phyloP scores from a whole-genome alignment of 2,329 filamentous ascomycete genomes.

The Paradendryphiella salina region DNA sequence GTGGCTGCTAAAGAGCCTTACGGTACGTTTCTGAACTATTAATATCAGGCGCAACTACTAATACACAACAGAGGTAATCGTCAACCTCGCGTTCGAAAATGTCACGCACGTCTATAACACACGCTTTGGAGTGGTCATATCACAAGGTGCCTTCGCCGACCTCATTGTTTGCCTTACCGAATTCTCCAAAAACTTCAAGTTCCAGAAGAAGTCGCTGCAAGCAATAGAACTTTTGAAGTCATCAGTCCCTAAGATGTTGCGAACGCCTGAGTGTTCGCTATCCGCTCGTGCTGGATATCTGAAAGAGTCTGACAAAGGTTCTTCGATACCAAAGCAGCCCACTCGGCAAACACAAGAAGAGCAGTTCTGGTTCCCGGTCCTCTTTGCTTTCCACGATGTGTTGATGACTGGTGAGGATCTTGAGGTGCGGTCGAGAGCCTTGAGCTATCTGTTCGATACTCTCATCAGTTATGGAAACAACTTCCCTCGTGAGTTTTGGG shows the following conservation, averaged over 20 bases:
- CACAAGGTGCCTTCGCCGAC: conserved; percentile 95
- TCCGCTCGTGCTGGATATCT: conserved; percentile 65
- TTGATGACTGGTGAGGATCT: conserved; percentile 99
- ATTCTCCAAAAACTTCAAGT: conserved; percentile 97
- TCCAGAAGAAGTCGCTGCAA: conserved; percentile 97
- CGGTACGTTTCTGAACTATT: conserved; percentile 49
- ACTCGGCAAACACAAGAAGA: conserved; percentile 89
- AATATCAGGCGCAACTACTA: conserved; percentile 9
- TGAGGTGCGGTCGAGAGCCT: conserved; percentile 83
- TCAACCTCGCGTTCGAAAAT: conserved; percentile 95
- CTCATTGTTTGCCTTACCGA: conserved; percentile 94
- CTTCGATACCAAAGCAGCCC: conserved; percentile 63
- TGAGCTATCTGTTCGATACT: conserved; percentile 96
- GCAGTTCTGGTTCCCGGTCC: conserved; percentile 96
- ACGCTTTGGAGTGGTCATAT: conserved; percentile 92
- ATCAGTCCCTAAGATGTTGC: conserved; percentile 91
- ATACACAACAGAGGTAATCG: conserved; percentile 73
- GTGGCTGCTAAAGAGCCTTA: conserved; percentile 91
- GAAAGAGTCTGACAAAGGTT: conserved; percentile 53
- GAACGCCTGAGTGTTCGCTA: conserved; percentile 90
- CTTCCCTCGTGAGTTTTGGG: conserved; percentile 95
- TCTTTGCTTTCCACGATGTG: conserved; percentile 98
- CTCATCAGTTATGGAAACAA: conserved; percentile 86
- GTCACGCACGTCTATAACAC: conserved; percentile 95
- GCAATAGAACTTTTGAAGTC: conserved; percentile 94